Base-by-base conservation (phyloP, 768 basidiomycete species). In the Auricularia sp. region DNA sequence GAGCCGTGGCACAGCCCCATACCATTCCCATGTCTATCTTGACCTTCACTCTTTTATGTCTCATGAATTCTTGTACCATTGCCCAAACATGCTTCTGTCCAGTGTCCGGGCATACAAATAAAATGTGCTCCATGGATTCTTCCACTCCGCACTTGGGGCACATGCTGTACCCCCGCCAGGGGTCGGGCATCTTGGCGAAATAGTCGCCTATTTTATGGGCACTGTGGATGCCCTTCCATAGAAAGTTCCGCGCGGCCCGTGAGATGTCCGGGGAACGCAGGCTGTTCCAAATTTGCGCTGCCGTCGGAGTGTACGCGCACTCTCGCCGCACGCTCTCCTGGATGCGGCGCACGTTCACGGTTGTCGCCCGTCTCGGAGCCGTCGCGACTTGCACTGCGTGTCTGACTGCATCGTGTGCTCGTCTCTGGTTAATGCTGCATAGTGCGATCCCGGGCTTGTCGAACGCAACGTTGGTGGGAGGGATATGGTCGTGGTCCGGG, bases 61-160 rank as follows among this genome's bases (percentile, higher is more conserved):
- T 67, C 1, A 70, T 65, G 1, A 64, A 5, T 34, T 65, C 51
- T 11, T 51, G 13, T 21, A 63, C 65, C 6, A 68, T 58, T 6
- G 62, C 18, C 69, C 69, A 70, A 62, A 70, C 14, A 64, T 39
- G 18, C 39, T 36, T 44, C 51, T 69, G 71, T 0, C 68, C 71
- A 1, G 68, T 64, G 2, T 63, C 63, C 18, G 62, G 29, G 64
- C 71, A 72, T 45, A 66, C 64, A 2, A 67, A 66, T 1, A 72
- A 65, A 33, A 72, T 71, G 61, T 72, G 70, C 3, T 67, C 69
- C 66, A 70, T 68, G 0, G 65, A 36, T 3, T 71, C 71, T 0
- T 58, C 34, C 16, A 56, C 45, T 0, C 61, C 65, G 58, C 72
- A 73, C 1, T 56, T 33, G 2, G 33, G 24, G 56, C 72, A 71